Conservation (phyloP, 1,284 basidiomycete species). For the Mycena citricolor region DNA sequence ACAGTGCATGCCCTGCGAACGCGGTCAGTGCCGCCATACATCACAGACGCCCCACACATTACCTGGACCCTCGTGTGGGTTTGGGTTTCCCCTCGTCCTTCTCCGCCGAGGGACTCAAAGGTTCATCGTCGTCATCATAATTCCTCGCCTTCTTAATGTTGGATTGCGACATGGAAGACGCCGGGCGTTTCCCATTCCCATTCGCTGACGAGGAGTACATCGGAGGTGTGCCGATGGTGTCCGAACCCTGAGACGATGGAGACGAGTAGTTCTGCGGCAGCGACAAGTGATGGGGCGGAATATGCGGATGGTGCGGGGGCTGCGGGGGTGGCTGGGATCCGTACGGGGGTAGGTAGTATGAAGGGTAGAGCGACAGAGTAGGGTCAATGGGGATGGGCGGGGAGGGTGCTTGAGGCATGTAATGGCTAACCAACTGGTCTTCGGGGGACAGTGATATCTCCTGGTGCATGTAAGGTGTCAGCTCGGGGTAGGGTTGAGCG, state of each 20-base stretch:
- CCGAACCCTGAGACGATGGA: slow-evolving; percentile 75
- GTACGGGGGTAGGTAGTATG: slow-evolving; percentile 52
- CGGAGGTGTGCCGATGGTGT: slow-evolving; percentile 70
- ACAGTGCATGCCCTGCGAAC: slow-evolving; percentile 82
- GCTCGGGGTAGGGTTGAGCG: too few relatives aligned
- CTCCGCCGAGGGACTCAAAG: slow-evolving; percentile 52
- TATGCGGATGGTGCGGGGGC: slow-evolving; percentile 38
- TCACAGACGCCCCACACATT: too few relatives aligned
- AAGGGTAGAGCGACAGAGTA: slow-evolving; percentile 58
- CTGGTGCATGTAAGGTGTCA: slow-evolving; percentile 34
- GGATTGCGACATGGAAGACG: slow-evolving; percentile 46
- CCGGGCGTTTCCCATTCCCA: slow-evolving; percentile 64
- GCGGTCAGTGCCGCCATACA: slow-evolving; percentile 29
- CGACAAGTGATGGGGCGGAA: slow-evolving; percentile 46
- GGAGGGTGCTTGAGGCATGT: slow-evolving; percentile 57
- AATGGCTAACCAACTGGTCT: slow-evolving; percentile 33
- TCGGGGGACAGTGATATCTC: slow-evolving; percentile 39
- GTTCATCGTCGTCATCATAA: slow-evolving; percentile 54
- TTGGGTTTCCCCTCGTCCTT: slow-evolving; percentile 77
- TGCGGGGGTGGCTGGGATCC: slow-evolving; percentile 42
- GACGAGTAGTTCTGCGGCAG: slow-evolving; percentile 51
- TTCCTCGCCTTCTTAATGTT: slow-evolving; percentile 57
- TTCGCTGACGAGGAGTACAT: slow-evolving; percentile 51
- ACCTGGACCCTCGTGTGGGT: slow-evolving; percentile 85
- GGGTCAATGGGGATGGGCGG: slow-evolving; percentile 66